phyloP scores from a whole-genome alignment of 2,329 filamentous ascomycete species.

The Diaporthe ilicicola region DNA sequence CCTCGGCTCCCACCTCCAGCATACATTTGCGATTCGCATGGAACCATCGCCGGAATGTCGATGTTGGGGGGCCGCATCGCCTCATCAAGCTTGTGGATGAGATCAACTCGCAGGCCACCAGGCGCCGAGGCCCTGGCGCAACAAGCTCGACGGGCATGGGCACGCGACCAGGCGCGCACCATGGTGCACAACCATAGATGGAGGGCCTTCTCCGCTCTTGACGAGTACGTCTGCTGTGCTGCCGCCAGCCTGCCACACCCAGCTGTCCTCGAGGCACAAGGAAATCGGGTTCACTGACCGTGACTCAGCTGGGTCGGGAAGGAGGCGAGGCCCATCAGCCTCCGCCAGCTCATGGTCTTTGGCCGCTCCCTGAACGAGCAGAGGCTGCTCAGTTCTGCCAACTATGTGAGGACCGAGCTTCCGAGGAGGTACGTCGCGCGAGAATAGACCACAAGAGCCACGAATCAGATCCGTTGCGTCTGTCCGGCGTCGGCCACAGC shows the following conservation, averaged over 20 bases:
- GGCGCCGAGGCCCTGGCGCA: slow-evolving; percentile 6
- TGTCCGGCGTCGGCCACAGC: background rate
- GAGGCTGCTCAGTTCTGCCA: slow-evolving; percentile 90
- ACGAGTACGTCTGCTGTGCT: slow-evolving; percentile 60
- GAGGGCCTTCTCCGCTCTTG: slow-evolving; percentile 70
- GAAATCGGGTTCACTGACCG: slow-evolving; percentile 28
- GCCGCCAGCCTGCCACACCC: slow-evolving; percentile 16
- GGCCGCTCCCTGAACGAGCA: slow-evolving; percentile 91
- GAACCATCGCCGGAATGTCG: slow-evolving; percentile 30
- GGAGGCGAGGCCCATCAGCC: slow-evolving; percentile 92
- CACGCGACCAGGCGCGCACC: slow-evolving; percentile 28
- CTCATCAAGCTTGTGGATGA: slow-evolving; percentile 19
- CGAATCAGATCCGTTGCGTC: background rate
- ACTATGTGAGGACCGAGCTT: slow-evolving; percentile 95
- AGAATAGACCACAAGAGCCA: background rate
- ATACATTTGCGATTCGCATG: slow-evolving; percentile 27
- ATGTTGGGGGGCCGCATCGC: slow-evolving; percentile 29
- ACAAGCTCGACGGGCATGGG: slow-evolving; percentile 24
- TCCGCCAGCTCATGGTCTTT: slow-evolving; percentile 97
- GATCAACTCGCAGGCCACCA: background rate
- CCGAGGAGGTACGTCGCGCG: slow-evolving; percentile 72
- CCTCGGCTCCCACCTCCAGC: background rate
- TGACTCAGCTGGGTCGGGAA: slow-evolving; percentile 85
- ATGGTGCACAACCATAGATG: slow-evolving; percentile 55
- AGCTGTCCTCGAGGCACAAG: background rate